Conservation (phyloP, 805 yeast species). For the Candida maris region DNA sequence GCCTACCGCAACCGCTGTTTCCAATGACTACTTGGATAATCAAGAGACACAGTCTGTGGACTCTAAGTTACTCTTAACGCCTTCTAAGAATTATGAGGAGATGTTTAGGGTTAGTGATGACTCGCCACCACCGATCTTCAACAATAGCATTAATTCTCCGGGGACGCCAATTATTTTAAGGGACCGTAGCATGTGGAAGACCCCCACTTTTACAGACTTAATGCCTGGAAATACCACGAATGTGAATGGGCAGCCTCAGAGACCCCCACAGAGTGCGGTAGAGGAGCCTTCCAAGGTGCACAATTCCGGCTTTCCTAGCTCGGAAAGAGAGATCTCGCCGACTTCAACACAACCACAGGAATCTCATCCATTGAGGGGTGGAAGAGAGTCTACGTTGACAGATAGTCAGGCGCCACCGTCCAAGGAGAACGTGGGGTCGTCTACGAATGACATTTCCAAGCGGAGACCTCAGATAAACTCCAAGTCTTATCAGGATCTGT, state of each 20-base stretch:
- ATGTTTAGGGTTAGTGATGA: constrained; percentile 11
- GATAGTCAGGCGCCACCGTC: constrained; percentile 1
- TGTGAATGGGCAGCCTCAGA: neutral
- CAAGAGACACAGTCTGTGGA: neutral
- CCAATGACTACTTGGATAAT: neutral
- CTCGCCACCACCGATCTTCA: constrained; percentile 6
- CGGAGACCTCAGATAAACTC: constrained; percentile 41
- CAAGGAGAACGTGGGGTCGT: constrained; percentile 1
- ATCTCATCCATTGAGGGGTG: neutral
- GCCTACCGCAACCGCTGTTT: constrained; percentile 6
- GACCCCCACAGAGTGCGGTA: neutral
- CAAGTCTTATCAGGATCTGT: constrained; percentile 50
- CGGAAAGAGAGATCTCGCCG: constrained; percentile 9
- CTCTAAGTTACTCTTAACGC: constrained; percentile 9
- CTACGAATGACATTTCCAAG: neutral
- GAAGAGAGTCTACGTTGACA: neutral
- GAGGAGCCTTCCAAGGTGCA: neutral
- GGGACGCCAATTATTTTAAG: constrained; percentile 22
- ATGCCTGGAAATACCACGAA: constrained; percentile 7
- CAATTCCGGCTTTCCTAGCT: neutral
- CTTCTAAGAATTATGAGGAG: constrained; percentile 18
- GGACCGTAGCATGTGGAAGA: constrained; percentile 15
- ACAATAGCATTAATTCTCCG: constrained; percentile 20
- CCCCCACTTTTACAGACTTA: constrained; percentile 21
- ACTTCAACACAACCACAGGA: no score